Conservation (phyloP, 306 rosid species). For the Lathyrus tuberosus region DNA sequence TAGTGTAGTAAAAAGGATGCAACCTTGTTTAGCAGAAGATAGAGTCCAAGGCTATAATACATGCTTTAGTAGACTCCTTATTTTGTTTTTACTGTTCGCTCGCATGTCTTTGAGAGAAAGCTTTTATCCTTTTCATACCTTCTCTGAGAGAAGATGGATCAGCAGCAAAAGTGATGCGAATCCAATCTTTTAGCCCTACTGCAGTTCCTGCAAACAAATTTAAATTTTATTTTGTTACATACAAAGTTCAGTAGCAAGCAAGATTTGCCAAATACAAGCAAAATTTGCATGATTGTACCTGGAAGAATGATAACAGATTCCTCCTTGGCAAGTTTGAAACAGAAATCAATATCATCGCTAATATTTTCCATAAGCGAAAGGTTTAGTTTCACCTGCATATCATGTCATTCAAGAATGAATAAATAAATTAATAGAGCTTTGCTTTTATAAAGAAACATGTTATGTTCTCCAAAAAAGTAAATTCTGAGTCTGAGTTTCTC, state of each 20-base stretch:
- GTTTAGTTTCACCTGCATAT: slow-evolving; percentile 60
- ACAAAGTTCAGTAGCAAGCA: no score
- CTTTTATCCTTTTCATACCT: slow-evolving; percentile 49
- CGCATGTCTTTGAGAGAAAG: slow-evolving; percentile 50
- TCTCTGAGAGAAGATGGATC: slow-evolving; percentile 52
- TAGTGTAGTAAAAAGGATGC: neutral
- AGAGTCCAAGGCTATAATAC: neutral
- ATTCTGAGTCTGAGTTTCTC: slow-evolving; percentile 42
- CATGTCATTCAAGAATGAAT: slow-evolving; percentile 31
- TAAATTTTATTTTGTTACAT: slow-evolving; percentile 1
- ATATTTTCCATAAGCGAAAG: slow-evolving; percentile 64
- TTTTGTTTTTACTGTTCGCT: slow-evolving; percentile 28
- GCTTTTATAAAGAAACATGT: neutral
- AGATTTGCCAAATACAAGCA: neutral
- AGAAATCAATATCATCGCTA: slow-evolving; percentile 87
- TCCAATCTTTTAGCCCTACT: slow-evolving; percentile 59
- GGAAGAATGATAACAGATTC: slow-evolving; percentile 96
- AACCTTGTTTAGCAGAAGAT: neutral
- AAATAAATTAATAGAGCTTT: neutral
- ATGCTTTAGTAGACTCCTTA: neutral
- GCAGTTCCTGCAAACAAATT: slow-evolving; percentile 50
- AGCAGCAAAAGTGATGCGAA: slow-evolving; percentile 55
- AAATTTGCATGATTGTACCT: slow-evolving; percentile 51
- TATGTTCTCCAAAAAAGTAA: neutral
- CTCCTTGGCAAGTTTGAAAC: slow-evolving; percentile 96